Percentiles rank a stretch among this genome's conserved stretches.
phyloP scores from a whole-genome alignment of 352 stramenopile genomes.

The Phytopythium ostracodes region DNA sequence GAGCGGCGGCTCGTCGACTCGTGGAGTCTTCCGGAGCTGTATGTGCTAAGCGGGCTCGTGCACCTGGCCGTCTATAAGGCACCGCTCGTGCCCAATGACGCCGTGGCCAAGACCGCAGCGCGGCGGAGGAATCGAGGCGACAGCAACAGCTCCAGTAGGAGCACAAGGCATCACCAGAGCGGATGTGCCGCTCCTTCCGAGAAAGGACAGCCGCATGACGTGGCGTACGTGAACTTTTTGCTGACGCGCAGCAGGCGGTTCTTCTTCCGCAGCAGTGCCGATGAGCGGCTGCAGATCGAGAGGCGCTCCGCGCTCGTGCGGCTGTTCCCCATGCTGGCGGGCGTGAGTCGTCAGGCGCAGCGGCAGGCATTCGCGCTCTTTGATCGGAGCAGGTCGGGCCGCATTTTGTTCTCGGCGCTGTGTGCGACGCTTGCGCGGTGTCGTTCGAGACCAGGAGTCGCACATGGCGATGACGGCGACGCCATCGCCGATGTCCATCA shows the following conservation, averaged over 20 bases:
- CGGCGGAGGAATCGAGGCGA: slow-evolving; percentile 13
- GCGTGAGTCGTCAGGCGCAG: slow-evolving; percentile 25
- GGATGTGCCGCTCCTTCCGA: background rate
- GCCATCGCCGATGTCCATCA: slow-evolving; percentile 13
- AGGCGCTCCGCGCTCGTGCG: slow-evolving; percentile 39
- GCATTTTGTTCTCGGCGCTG: slow-evolving; percentile 60
- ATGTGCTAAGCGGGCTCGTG: slow-evolving; percentile 50
- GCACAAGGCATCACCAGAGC: background rate
- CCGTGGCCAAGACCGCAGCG: slow-evolving; percentile 10
- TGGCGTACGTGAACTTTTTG: slow-evolving; percentile 24
- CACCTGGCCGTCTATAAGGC: slow-evolving; percentile 31
- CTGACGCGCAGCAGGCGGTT: slow-evolving; percentile 29
- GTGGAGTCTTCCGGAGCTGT: slow-evolving; percentile 55
- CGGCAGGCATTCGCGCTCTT: slow-evolving; percentile 46
- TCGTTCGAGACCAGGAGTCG: slow-evolving; percentile 4
- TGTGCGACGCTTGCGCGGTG: slow-evolving; percentile 53
- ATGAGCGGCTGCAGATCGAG: slow-evolving; percentile 40
- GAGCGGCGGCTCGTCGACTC: slow-evolving; percentile 39
- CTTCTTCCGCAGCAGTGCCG: slow-evolving; percentile 35
- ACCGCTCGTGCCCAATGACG: slow-evolving; percentile 8
- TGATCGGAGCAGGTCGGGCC: slow-evolving; percentile 33
- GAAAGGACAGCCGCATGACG: background rate
- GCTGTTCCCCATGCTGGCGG: slow-evolving; percentile 48
- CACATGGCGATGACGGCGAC: background rate
- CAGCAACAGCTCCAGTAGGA: slow-evolving; percentile 9